These are phyloP conservation scores for Erythrophleum fordii DNA, from an alignment of 306 rosid species.

Conservation along the genomic window DNA sequence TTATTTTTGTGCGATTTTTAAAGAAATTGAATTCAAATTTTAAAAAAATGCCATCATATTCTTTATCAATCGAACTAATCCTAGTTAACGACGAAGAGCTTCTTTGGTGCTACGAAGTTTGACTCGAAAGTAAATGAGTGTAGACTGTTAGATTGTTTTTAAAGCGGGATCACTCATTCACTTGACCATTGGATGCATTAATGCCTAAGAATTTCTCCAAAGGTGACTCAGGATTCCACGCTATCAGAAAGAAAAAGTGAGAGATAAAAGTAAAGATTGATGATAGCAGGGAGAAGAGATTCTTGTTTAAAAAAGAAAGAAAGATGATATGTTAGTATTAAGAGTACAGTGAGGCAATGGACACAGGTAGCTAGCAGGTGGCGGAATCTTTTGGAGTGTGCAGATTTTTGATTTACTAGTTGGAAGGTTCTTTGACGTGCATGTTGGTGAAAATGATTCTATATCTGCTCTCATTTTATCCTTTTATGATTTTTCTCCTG, in stretches of 20 bases:
- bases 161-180: no score
- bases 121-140: no score
- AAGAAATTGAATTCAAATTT: neutral
- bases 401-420: neutral
- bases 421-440: slow-evolving; percentile 37
- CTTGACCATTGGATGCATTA: neutral
- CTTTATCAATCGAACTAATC: no score
- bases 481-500: neutral
- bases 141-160: neutral
- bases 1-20: neutral
- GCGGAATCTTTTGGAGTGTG: slow-evolving; percentile 25
- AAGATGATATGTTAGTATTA: neutral
- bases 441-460: slow-evolving; percentile 14
- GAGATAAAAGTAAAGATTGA: neutral
- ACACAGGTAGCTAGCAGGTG: neutral
- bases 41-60: no score
- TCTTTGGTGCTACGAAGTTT: no score
- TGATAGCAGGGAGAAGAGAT: neutral
- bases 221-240: neutral
- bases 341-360: neutral
- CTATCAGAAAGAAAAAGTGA: neutral
- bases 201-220: neutral
- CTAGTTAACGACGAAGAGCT: no score
- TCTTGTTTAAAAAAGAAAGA: neutral
- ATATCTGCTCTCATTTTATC: neutral